Evolutionary conservation across 257 asterid genomes (phyloP).

Genomic region (Euphrasia confusa): DNA sequence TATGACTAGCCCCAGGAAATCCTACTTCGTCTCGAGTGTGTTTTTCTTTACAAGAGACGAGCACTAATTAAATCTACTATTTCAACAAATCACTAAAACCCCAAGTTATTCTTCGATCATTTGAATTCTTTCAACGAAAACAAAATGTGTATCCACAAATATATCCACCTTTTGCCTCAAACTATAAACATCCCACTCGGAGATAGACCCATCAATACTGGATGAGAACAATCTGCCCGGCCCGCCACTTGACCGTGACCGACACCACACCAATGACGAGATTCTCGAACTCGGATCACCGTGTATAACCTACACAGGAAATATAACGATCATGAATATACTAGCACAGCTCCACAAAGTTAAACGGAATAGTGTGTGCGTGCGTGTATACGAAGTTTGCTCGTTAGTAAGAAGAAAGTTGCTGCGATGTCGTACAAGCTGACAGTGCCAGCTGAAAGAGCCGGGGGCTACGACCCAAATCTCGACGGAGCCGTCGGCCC

Average conservation of each 20-base stretch:
- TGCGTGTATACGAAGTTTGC: background rate
- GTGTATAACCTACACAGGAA: conserved; percentile 61
- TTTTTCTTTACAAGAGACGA: background rate
- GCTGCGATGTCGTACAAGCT: conserved; percentile 56
- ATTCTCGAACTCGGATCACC: conserved; percentile 77
- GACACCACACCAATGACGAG: conserved; percentile 87
- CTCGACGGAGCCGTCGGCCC: conserved; percentile 84
- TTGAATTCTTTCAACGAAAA: background rate
- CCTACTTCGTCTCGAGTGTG: background rate
- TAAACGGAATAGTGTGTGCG: conserved; percentile 11
- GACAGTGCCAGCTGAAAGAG: conserved; percentile 98
- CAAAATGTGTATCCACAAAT: background rate
- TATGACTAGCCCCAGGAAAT: background rate
- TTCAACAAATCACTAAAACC: background rate
- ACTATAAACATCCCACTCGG: conserved; percentile 80
- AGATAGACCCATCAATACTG: conserved; percentile 84
- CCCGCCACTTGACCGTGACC: conserved; percentile 46
- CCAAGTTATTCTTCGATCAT: background rate
- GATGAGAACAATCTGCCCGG: conserved; percentile 72
- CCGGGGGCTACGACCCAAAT: conserved; percentile 99
- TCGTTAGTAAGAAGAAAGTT: conserved; percentile 18
- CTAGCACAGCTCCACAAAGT: background rate
- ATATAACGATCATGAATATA: background rate
- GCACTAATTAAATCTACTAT: background rate
- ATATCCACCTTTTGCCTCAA: conserved; percentile 64